Conservation (phyloP, 83 land plant species). For the Thuja plicata region DNA sequence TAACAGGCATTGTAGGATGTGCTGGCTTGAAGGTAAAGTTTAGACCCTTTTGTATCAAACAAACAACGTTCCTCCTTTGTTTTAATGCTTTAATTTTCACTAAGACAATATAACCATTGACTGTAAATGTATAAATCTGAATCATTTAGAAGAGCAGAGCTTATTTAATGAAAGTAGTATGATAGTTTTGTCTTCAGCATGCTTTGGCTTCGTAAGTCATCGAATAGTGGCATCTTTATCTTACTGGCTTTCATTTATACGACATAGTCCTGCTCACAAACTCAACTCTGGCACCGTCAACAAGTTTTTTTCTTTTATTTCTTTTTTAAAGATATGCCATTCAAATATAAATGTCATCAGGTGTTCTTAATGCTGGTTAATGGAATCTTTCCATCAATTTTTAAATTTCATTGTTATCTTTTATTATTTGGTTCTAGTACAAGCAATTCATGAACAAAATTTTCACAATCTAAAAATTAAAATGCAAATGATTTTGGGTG, state of each 20-base stretch:
- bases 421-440: background rate
- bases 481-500: background rate
- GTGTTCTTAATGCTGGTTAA: background rate
- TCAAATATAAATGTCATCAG: background rate
- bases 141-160: background rate
- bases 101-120: background rate
- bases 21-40: slow-evolving; percentile 85
- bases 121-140: background rate
- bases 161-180: background rate
- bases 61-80: background rate
- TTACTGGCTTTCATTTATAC: background rate
- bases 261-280: background rate
- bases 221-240: background rate
- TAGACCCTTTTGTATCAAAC: background rate
- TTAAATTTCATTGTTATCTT: background rate
- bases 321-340: background rate
- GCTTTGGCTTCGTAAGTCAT: background rate
- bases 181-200: background rate
- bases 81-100: background rate
- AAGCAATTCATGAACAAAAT: background rate
- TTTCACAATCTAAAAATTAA: background rate
- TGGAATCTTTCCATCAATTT: background rate
- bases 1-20: slow-evolving; percentile 98
- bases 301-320: background rate
- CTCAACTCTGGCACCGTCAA: background rate